Evolutionary conservation across 2,329 filamentous ascomycete species (phyloP).

Genomic region (Amauroascus verrucosus): DNA sequence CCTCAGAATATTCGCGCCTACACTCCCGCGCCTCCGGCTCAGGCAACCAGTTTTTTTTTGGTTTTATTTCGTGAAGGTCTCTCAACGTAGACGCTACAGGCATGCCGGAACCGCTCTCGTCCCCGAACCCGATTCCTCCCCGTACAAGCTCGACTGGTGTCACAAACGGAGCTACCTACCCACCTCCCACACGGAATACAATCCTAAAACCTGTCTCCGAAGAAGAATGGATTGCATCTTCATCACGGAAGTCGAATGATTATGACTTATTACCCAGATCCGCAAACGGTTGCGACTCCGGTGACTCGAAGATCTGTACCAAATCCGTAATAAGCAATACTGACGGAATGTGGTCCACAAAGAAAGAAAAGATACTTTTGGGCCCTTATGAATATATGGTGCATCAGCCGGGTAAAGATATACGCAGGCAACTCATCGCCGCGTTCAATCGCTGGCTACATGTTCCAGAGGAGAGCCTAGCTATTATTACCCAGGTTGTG

Average conservation of each 20-base stretch:
- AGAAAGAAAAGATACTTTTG: conserved; percentile 67
- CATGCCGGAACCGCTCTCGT: conserved; percentile 33
- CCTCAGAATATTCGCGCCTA: background rate
- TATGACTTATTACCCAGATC: conserved; percentile 13
- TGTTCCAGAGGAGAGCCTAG: conserved; percentile 26
- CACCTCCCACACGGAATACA: conserved; percentile 23
- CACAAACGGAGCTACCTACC: conserved; percentile 24
- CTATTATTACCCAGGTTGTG: conserved; percentile 27
- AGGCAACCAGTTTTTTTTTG: background rate
- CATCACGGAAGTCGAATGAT: conserved; percentile 19
- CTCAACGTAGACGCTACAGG: background rate
- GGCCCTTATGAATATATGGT: conserved; percentile 74
- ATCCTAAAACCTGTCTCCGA: conserved; percentile 50
- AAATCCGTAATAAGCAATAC: conserved; percentile 9
- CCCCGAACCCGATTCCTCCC: conserved; percentile 56
- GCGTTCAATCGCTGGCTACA: conserved; percentile 33
- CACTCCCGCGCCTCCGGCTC: background rate
- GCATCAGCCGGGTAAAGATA: conserved; percentile 55
- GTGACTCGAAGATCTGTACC: conserved; percentile 2
- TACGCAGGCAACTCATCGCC: conserved; percentile 30
- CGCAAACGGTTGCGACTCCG: background rate
- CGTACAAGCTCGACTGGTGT: conserved; percentile 59
- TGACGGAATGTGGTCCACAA: conserved; percentile 48
- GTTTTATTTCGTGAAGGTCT: background rate
- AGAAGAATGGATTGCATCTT: conserved; percentile 49